phyloP scores from a whole-genome alignment of 352 stramenopile genomes.

The Peronospora belbahrii region DNA sequence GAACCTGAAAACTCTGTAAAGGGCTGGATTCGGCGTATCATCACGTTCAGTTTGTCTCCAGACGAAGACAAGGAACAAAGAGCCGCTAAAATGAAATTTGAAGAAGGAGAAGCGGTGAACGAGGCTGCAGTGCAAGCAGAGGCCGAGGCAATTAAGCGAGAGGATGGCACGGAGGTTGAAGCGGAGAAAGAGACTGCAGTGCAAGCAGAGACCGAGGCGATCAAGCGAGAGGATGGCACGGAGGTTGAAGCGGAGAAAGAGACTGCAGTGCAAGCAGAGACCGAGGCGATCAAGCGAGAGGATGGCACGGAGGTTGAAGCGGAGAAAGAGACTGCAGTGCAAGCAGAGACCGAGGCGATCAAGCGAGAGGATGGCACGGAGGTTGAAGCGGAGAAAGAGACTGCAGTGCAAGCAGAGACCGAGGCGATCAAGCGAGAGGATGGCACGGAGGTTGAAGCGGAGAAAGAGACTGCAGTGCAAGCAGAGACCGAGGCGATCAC shows the following conservation, averaged over 20 bases:
- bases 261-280: constrained; percentile 3
- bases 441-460: constrained; percentile 4
- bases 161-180: not conserved
- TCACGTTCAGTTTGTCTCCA: constrained; percentile 15
- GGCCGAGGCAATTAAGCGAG: constrained; percentile 1
- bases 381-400: constrained; percentile 12
- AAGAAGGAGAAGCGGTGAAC: constrained; percentile 11
- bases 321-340: constrained; percentile 6
- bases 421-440: constrained; percentile 3
- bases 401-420: constrained; percentile 4
- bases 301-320: constrained; percentile 5
- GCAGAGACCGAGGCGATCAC: constrained; percentile 3
- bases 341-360: constrained; percentile 4
- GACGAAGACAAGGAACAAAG: constrained; percentile 14
- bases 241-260: constrained; percentile 14
- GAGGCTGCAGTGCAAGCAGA: constrained; percentile 6
- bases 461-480: constrained; percentile 5
- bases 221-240: not conserved
- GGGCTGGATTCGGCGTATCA: constrained; percentile 28
- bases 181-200: constrained; percentile 4
- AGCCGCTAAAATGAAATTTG: constrained; percentile 7
- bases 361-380: constrained; percentile 1
- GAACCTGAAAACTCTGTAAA: constrained; percentile 22
- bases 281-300: constrained; percentile 2
- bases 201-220: constrained; percentile 4